Conservation (phyloP, 257 asterid genomes). For the Solanum okadae region DNA sequence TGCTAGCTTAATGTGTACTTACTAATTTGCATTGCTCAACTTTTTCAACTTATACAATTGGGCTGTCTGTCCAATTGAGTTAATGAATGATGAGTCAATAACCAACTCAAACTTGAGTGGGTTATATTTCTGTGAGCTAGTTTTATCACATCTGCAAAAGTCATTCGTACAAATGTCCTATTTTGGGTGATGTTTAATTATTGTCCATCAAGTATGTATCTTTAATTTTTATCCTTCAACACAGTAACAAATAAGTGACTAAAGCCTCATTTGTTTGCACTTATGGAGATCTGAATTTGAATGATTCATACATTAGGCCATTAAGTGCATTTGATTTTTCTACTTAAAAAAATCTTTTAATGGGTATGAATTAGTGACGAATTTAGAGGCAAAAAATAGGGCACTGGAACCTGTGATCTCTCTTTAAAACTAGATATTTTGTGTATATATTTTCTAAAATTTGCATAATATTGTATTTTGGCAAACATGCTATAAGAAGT, state of each 20-base stretch:
- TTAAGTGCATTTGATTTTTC: too few species aligned
- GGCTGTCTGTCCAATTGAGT: background rate
- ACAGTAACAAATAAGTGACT: background rate
- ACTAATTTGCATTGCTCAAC: background rate
- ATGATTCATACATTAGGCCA: too few species aligned
- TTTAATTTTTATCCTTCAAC: background rate
- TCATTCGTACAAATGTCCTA: background rate
- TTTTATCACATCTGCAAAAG: background rate
- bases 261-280: too few species aligned
- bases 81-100: background rate
- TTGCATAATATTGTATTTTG: too few species aligned
- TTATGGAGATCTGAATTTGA: fast-evolving
- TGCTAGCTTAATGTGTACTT: background rate
- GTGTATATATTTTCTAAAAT: too few species aligned
- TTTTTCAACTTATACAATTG: background rate
- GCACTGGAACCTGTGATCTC: fast-evolving
- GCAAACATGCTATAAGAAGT: too few species aligned
- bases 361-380: too few species aligned
- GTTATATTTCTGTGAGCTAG: background rate
- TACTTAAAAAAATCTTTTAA: too few species aligned
- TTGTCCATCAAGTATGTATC: background rate
- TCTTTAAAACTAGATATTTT: too few species aligned
- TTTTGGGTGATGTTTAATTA: background rate
- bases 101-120: background rate
- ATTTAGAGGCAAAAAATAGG: too few species aligned